Percentiles rank a stretch among this genome's conserved stretches.
phyloP scores from a whole-genome alignment of 2,329 filamentous ascomycete genomes.

The Celoporthe dispersa region DNA sequence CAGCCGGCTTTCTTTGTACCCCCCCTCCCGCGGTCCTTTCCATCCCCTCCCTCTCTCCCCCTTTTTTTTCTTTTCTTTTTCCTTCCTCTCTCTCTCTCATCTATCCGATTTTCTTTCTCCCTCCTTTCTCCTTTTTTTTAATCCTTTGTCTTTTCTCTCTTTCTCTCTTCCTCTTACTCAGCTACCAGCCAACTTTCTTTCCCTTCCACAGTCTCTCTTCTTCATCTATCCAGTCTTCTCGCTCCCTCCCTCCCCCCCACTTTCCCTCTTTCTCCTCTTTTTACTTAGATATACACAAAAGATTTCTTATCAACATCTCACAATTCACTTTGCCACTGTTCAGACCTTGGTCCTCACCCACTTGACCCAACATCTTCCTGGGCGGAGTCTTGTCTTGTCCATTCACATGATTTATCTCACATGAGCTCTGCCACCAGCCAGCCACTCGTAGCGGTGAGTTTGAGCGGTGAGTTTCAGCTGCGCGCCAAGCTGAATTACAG shows the following conservation, averaged over 20 bases:
- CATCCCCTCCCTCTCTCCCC: too few species aligned
- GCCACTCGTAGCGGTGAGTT: background rate
- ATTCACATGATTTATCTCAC: background rate
- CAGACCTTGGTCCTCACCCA: background rate
- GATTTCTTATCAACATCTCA: background rate
- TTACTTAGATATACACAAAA: background rate
- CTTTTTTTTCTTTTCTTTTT: background rate
- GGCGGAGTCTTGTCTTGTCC: background rate
- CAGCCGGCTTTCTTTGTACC: background rate
- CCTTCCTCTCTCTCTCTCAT: too few species aligned
- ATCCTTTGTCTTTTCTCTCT: too few species aligned
- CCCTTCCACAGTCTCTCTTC: background rate
- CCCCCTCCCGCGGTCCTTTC: too few species aligned
- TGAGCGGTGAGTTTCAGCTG: too few species aligned
- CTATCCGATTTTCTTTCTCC: too few species aligned
- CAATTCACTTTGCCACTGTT: background rate
- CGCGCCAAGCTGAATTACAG: background rate
- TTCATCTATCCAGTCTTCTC: background rate
- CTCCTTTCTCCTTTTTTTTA: too few species aligned
- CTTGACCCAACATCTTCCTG: background rate
- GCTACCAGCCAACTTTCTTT: too few species aligned
- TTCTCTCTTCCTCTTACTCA: background rate
- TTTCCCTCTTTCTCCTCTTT: background rate
- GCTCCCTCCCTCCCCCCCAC: too few species aligned
- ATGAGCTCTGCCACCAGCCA: background rate